Evolutionary conservation across 768 basidiomycete species (phyloP), one percentile per base, ranked within the genome.

Genomic region (Roridomyces roridus): DNA sequence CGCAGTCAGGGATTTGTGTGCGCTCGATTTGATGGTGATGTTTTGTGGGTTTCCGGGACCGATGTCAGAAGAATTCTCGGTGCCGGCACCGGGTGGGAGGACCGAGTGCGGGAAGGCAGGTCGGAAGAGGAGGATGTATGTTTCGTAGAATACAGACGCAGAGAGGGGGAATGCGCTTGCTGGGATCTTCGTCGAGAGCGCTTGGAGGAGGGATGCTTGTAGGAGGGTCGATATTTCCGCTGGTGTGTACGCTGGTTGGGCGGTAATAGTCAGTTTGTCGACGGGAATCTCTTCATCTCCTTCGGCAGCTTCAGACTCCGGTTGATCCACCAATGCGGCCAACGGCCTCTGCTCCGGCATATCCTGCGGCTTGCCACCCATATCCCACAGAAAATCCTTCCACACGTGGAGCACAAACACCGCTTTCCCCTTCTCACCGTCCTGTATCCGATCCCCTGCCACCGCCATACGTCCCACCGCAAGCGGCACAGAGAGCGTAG

Each of bases 21-120:
- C 80, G 1, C 92, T 94, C 10, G 87, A 80, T 63, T 90, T 94
- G 70, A 96, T 88, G 62, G 83, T 91, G 55, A 90, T 81, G 37
- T 79, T 79, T 5, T 74, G 70, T 5, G 76, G 64, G 43, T 71
- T 70, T 7, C 66, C 75, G 59, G 66, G 75, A 17, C 17, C 34
- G 34, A 17, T 10, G 39, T n/a, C 39, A 23, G 39, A 18, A 10
- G 39, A 40, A 56, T 57, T 66, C 36, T 41, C 72, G 67, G 42
- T 71, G 46, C 40, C n/a, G n/a, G n/a, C 68, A 10, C 31, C 31
- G 49, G 51, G 68, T 51, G 53, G 59, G 67, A 79, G 45, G 12
- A 80, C 63, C 26, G 34, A 68, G 58, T 31, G 74, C 74, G 46
- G 85, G 53, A 83, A 85, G n/a, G 85, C 85, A 8, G 93, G 91